phyloP scores from a whole-genome alignment of 1,284 basidiomycete species.

The Apiotrichum domesticum region DNA sequence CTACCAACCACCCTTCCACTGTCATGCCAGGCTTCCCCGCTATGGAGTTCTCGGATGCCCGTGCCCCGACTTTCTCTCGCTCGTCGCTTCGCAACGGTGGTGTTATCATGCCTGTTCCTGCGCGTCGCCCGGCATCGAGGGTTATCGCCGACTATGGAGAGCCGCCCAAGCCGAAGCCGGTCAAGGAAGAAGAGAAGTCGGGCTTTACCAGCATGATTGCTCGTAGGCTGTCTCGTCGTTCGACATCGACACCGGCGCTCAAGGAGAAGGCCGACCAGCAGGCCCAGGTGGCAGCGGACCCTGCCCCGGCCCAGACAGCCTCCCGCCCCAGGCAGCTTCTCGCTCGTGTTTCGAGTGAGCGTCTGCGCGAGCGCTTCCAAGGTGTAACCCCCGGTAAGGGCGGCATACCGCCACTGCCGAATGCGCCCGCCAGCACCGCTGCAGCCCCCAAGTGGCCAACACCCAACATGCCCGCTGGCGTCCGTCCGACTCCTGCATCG shows the following conservation, averaged over 20 bases:
- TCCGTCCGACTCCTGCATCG: not conserved
- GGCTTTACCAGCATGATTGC: not conserved
- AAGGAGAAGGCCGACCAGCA: not conserved
- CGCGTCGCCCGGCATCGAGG: not conserved
- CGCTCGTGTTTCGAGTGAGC: not conserved
- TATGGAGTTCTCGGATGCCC: slow-evolving; percentile 8
- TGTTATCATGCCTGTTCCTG: slow-evolving; percentile 10
- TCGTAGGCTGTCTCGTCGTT: not conserved
- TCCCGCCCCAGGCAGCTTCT: not conserved
- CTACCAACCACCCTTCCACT: slow-evolving; percentile 7
- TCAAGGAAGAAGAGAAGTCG: not conserved
- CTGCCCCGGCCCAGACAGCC: not conserved
- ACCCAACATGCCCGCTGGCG: not conserved
- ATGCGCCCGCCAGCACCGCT: not conserved
- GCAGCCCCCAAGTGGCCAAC: not conserved
- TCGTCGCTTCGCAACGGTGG: not conserved
- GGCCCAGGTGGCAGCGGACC: not conserved
- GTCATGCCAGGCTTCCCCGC: slow-evolving; percentile 9
- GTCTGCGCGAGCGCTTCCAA: not conserved
- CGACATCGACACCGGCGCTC: not conserved
- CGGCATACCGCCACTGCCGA: no score
- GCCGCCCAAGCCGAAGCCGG: not conserved
- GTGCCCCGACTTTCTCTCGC: slow-evolving; percentile 13
- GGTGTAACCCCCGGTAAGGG: not conserved
- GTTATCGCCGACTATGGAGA: not conserved